These are phyloP conservation scores for Vishniacozyma victoriae DNA, from an alignment of 768 basidiomycete species.

Conservation along the genomic window DNA sequence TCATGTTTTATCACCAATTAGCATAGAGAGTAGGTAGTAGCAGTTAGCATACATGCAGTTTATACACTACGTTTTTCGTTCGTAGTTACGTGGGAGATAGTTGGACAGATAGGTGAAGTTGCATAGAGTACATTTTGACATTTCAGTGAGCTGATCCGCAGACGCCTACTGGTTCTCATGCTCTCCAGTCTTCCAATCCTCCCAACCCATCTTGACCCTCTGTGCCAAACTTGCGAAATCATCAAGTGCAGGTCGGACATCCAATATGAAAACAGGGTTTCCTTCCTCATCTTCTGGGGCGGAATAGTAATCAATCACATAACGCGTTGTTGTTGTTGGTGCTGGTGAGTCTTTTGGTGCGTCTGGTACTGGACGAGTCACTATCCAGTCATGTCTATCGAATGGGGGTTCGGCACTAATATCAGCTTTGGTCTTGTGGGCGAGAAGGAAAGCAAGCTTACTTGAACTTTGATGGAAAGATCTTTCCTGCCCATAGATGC, in stretches of 20 bases:
- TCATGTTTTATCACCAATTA: no score
- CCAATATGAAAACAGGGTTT: slow-evolving; percentile 88
- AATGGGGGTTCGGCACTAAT: slow-evolving; percentile 83
- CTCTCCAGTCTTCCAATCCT: slow-evolving; percentile 29
- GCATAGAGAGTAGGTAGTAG: no score
- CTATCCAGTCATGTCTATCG: slow-evolving; percentile 96
- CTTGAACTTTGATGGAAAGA: slow-evolving; percentile 87
- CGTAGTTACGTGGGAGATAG: no score
- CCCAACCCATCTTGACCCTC: slow-evolving; percentile 53
- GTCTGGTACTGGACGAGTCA: slow-evolving; percentile 57
- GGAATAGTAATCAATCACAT: slow-evolving; percentile 98
- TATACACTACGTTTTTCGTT: no score
- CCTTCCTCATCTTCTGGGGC: slow-evolving; percentile 84
- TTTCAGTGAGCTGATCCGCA: no score
- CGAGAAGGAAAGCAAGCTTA: slow-evolving; percentile 48
- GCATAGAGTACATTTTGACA: no score
- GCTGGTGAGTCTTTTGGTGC: slow-evolving; percentile 1
- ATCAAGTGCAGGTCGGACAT: slow-evolving; percentile 92
- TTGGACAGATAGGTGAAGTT: no score
- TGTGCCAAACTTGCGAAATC: slow-evolving; percentile 68
- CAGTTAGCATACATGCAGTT: no score
- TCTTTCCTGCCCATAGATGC: slow-evolving; percentile 77
- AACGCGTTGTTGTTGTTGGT: slow-evolving; percentile 52
- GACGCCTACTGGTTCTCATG: no score
- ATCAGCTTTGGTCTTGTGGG: background rate